Evolutionary conservation across 1,139 yeast genomes (phyloP).

Genomic region (Scheffersomyces segobiensis): DNA sequence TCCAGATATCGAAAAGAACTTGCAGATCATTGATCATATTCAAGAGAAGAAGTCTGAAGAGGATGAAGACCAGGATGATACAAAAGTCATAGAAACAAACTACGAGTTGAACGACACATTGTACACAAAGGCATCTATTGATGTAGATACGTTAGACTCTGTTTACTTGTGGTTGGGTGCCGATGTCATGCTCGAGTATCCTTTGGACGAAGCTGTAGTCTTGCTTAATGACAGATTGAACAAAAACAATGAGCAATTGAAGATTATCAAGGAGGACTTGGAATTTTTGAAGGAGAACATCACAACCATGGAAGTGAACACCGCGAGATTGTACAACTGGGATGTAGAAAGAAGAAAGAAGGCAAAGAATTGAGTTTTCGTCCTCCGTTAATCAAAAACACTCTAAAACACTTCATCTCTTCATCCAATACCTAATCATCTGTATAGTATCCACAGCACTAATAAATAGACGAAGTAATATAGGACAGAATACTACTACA

Average conservation of each 20-base stretch:
- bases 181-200: constrained; percentile 94
- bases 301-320: constrained; percentile 97
- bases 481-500: neutral
- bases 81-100: constrained; percentile 59
- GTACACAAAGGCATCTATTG: constrained; percentile 77
- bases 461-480: neutral
- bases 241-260: constrained; percentile 61
- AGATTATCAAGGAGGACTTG: constrained; percentile 74
- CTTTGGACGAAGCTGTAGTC: constrained; percentile 80
- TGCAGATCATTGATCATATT: constrained; percentile 68
- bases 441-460: neutral
- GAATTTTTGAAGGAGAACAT: constrained; percentile 89
- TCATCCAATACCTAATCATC: neutral
- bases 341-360: constrained; percentile 82
- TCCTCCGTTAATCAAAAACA: neutral
- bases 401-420: neutral
- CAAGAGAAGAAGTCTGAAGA: constrained; percentile 41
- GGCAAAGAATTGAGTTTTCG: constrained; percentile 6
- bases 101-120: constrained; percentile 93
- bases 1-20: constrained; percentile 86
- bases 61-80: constrained; percentile 32
- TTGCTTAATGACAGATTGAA: constrained; percentile 63
- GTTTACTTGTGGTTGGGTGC: constrained; percentile 97
- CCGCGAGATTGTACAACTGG: constrained; percentile 95
- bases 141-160: constrained; percentile 41